Evolutionary conservation across 2,329 filamentous ascomycete species (phyloP), one percentile per base, ranked within the genome.

Genomic region (Exserohilum rostratum): DNA sequence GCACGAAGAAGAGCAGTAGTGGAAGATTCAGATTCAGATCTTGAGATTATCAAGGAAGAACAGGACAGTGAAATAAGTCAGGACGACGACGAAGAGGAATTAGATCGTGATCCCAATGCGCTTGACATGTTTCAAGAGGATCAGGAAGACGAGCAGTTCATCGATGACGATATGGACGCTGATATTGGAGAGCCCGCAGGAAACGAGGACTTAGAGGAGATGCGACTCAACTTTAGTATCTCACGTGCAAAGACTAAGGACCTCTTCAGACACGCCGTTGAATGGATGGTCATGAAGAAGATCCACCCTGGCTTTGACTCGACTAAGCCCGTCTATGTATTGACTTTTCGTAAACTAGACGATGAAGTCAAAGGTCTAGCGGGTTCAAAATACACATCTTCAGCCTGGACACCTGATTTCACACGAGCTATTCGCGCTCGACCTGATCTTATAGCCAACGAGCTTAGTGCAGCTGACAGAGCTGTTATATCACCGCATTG

Each of bases 211-310:
- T 86, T 85, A 1, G 84, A 84, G 0, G 76, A 80, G 9, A 85
- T 91, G 2, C 90, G 90, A 0, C 78, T 93, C 1, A 79, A 89
- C 63, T 91, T 91, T 70, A 90, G 87, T 0, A 82, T 88, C 52
- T 82, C 85, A 0, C 85, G 87, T 58, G 87, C 87, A 62, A 88
- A 88, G 46, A 78, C 87, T 0, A 87, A 86, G 60, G 86, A 90
- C 34, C 85, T 92, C 45, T 93, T 93, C 77, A 84, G 83, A 43
- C 86, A 87, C 64, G 88, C 85, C 0, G 80, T 93, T 2, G 89
- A 91, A 69, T 93, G 90, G 90, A 88, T 93, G 76, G 87, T 93
- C 2, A 89, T 91, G 66, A 90, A 89, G 68, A 87, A 88, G 63
- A 81, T 95, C 46, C 88, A 92, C 61, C 90, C 89, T 0, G 85